phyloP scores from a whole-genome alignment of 2,329 filamentous ascomycete genomes.

The Aplosporella prunicola region DNA sequence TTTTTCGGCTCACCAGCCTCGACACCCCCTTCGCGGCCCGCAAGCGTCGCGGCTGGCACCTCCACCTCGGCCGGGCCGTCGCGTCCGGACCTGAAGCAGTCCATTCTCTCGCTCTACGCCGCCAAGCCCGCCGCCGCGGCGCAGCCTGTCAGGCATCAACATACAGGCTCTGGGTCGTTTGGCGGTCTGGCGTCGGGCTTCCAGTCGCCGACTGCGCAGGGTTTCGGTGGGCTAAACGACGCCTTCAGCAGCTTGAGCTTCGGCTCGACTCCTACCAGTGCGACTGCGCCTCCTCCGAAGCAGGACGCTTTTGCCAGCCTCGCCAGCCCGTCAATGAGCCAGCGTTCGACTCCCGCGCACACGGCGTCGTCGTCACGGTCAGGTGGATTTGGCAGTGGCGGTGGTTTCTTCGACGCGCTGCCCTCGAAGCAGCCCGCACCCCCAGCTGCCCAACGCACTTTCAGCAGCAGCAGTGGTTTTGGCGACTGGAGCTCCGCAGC shows the following conservation, averaged over 20 bases:
- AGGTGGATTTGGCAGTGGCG: constrained; percentile 51
- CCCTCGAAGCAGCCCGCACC: constrained; percentile 38
- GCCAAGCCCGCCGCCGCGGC: constrained; percentile 70
- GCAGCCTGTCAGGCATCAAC: constrained; percentile 37
- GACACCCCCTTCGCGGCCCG: constrained; percentile 58
- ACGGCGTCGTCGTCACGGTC: constrained; percentile 30
- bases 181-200: constrained; percentile 40
- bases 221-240: constrained; percentile 61
- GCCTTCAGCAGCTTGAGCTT: constrained; percentile 68
- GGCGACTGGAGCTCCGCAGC: constrained; percentile 57
- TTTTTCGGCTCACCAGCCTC: constrained; percentile 66
- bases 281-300: constrained; percentile 45
- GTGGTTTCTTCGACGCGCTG: constrained; percentile 75
- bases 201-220: constrained; percentile 17
- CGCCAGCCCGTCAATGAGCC: constrained; percentile 35
- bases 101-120: constrained; percentile 89
- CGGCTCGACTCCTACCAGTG: constrained; percentile 37
- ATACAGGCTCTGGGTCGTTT: constrained; percentile 44
- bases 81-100: constrained; percentile 90
- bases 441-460: constrained; percentile 37
- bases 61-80: constrained; percentile 57
- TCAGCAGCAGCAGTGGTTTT: constrained; percentile 47
- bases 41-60: constrained; percentile 57
- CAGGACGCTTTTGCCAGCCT: constrained; percentile 56
- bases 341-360: constrained; percentile 33